Percentiles rank a stretch among this genome's conserved stretches.
Conservation (phyloP, 176 grass and related monocot species). For the Musa itinerans region DNA sequence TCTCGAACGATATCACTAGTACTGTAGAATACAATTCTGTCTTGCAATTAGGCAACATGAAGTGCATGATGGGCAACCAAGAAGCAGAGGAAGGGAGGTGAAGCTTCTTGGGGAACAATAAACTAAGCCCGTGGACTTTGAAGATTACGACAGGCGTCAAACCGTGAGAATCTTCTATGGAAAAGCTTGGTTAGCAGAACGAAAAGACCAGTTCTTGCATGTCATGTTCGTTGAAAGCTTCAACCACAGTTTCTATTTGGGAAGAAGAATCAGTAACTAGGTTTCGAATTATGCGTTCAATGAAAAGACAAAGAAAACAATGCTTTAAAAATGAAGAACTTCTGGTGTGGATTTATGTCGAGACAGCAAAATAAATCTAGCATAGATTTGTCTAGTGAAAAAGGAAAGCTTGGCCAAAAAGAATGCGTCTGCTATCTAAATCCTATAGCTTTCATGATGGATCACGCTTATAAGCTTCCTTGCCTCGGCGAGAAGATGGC, state of each 20-base stretch:
- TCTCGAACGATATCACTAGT: no score
- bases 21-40: no score
- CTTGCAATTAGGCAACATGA: no score
- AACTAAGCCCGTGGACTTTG: not conserved
- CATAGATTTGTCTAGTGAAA: no score
- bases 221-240: not conserved
- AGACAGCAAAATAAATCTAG: no score
- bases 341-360: no score
- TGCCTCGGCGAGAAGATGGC: constrained; percentile 29
- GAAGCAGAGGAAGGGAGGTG: not conserved
- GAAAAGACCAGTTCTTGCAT: not conserved
- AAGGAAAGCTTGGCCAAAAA: no score
- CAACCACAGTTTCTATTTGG: not conserved
- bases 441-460: not conserved
- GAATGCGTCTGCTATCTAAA: not conserved
- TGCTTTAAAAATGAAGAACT: no score
- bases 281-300: no score
- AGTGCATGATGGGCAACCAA: not conserved
- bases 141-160: not conserved
- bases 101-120: not conserved
- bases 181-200: not conserved
- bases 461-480: not conserved
- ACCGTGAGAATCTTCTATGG: not conserved
- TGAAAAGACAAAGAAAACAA: no score
- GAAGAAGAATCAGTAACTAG: no score